A percentile compares a stretch with the other conserved stretches of the same genome.
phyloP scores from a whole-genome alignment of 139 green algal genomes.

The Micractinium sp. region DNA sequence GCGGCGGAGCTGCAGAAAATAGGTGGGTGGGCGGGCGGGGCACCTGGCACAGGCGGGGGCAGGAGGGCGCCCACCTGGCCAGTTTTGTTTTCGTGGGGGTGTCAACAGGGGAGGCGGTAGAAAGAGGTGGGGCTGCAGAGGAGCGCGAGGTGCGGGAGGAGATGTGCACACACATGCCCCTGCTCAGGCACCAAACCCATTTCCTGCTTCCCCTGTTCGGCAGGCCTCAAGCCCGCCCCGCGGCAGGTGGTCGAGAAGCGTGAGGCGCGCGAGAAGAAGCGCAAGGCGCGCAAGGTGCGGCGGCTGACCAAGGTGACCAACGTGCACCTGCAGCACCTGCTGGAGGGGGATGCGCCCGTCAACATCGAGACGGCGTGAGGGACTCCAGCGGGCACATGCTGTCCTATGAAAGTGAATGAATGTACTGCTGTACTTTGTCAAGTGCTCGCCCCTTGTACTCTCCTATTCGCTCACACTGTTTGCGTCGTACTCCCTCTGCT shows the following conservation, averaged over 20 bases:
- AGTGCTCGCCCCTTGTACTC: no score
- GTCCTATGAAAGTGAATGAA: no score
- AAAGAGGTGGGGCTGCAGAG: background rate
- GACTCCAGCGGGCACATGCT: no score
- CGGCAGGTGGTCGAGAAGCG: slow-evolving; percentile 32
- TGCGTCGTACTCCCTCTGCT: no score
- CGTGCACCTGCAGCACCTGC: slow-evolving; percentile 47
- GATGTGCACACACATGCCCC: no score
- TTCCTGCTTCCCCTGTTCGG: background rate
- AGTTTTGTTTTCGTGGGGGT: no score
- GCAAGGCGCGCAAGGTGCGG: slow-evolving; percentile 40
- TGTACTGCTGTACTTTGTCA: no score
- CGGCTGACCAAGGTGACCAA: slow-evolving; percentile 50
- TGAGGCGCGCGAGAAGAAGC: slow-evolving; percentile 30
- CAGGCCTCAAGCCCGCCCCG: slow-evolving; percentile 38
- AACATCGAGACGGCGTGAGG: slow-evolving; percentile 31
- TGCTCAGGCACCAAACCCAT: background rate
- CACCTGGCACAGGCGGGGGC: no score
- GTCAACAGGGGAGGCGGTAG: no score
- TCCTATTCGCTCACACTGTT: no score
- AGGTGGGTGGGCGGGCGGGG: background rate
- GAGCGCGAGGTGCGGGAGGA: background rate
- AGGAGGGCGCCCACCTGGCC: background rate
- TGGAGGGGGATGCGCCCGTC: slow-evolving; percentile 45
- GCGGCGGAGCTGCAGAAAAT: slow-evolving; percentile 31